These are phyloP conservation scores for Buxus sempervirens DNA, from an alignment of 164 flowering plant genomes.

Conservation along the genomic window DNA sequence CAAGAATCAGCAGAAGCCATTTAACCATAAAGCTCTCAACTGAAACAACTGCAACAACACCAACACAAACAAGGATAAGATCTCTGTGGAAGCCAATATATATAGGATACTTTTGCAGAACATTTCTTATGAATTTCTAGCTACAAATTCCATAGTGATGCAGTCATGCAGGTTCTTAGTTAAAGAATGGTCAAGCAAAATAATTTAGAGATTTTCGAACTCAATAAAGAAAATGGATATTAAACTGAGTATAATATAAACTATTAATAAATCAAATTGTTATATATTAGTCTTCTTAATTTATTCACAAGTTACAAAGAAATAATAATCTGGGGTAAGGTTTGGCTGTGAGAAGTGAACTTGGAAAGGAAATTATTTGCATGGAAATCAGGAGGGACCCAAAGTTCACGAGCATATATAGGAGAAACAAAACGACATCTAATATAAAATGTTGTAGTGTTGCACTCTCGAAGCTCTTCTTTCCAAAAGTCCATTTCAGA, in stretches of 20 bases:
- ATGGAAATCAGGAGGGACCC: slow-evolving; percentile 40
- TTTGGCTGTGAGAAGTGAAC: background rate
- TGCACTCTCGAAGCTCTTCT: slow-evolving; percentile 15
- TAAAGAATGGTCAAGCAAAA: too few relatives aligned
- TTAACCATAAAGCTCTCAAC: slow-evolving; percentile 2
- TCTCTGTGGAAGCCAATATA: slow-evolving; percentile 2
- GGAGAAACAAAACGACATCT: slow-evolving; percentile 41
- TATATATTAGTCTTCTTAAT: too few relatives aligned
- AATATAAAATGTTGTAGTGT: too few relatives aligned
- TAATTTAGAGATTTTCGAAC: too few relatives aligned
- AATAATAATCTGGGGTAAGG: too few relatives aligned
- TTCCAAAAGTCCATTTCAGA: slow-evolving; percentile 9
- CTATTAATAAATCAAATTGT: too few relatives aligned
- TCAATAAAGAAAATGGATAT: too few relatives aligned
- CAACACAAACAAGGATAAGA: slow-evolving; percentile 2
- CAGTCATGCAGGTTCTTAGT: too few relatives aligned
- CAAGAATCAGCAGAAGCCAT: too few relatives aligned
- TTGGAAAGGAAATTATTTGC: background rate
- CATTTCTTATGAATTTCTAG: background rate
- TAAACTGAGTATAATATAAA: too few relatives aligned
- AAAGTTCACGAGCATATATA: slow-evolving; percentile 49
- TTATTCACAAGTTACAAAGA: too few relatives aligned
- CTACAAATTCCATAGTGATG: slow-evolving; percentile 32
- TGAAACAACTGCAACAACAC: slow-evolving; percentile 29
- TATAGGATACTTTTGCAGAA: slow-evolving; percentile 5